Conservation (phyloP, 108 stramenopile species). For the Fistulifera solaris region DNA sequence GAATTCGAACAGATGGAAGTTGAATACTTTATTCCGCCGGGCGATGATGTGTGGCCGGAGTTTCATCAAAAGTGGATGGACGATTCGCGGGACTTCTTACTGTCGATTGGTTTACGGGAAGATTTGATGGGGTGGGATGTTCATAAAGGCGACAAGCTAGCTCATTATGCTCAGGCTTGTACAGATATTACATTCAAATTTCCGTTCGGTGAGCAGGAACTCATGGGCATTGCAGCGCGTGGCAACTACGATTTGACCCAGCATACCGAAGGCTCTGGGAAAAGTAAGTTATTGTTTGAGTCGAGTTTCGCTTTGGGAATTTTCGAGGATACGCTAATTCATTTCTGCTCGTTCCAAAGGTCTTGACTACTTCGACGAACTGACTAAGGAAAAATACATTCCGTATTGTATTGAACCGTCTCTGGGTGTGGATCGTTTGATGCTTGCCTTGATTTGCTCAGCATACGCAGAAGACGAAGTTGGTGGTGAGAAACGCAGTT, state of each 20-base stretch:
- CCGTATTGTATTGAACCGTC: conserved; percentile 97
- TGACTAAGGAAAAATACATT: conserved; percentile 84
- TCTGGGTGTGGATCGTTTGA: conserved; percentile 87
- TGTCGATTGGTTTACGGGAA: conserved; percentile 63
- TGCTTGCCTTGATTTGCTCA: conserved; percentile 87
- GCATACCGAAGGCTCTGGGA: conserved; percentile 83
- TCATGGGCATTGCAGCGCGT: conserved; percentile 98
- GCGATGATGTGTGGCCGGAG: conserved; percentile 77
- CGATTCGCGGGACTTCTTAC: conserved; percentile 60
- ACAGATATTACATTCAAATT: conserved; percentile 95
- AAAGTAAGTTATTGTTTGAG: conserved; percentile 58
- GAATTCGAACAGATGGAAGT: conserved; percentile 99
- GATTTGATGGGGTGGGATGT: conserved; percentile 88
- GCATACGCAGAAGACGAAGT: conserved; percentile 92
- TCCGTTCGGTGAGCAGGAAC: conserved; percentile 92
- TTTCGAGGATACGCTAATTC: too few relatives aligned
- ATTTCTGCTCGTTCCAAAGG: too few relatives aligned
- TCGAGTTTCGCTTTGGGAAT: too few relatives aligned
- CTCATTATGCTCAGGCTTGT: conserved; percentile 97
- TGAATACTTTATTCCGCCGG: conserved; percentile 87
- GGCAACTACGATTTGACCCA: conserved; percentile 92
- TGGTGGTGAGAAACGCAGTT: conserved; percentile 80
- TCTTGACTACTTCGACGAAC: conserved; percentile 90
- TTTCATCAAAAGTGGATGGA: conserved; percentile 84
- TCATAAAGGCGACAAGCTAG: conserved; percentile 82